Evolutionary conservation across 441 rosid genomes (phyloP), one percentile per base, ranked within the genome.

Genomic region (Croton setiger): DNA sequence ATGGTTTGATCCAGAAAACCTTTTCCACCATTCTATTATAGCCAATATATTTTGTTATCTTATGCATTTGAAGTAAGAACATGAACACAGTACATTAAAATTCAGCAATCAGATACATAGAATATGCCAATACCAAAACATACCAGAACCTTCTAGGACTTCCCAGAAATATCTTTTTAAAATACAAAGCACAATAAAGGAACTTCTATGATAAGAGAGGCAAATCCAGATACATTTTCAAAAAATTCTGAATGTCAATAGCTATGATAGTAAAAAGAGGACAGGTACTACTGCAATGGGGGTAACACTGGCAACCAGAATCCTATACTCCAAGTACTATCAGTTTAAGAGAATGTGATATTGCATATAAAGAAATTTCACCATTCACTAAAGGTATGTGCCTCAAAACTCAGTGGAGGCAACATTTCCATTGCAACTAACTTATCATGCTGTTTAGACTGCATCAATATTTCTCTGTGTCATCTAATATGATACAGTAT

Each of bases 121-220:
- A 37, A 27, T 18, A 41, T 27, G 31, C 31, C 31, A 27, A 27
- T 27, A 27, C 31, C 31, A 27, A 27, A 27, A 27, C 2, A 2
- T 27, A 27, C 31, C 33, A 53, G 58, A 65, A 65, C 36, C 51
- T 52, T 20, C 60, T 48, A 52, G n/a, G 56, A 17, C 67, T 48
- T 62, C 10, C 48, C 27, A 61, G 5, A 23, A 13, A 17, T 7
- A 12, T 0, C 11, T 14, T 27, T 12, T 60, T 35, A n/a, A 23
- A 21, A 60, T 11, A 51, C 33, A 60, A 23, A 69, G 39, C 23
- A 10, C 21, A 13, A 49, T 7, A 51, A 47, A 15, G 21, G 33
- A 36, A 35, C 55, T 36, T 60, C 45, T 27, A 49, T 48, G 10
- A 23, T 18, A 51, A 11, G 23, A 31, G 59, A 27, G 39, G 53